These are phyloP conservation scores for Aurinia saxatilis DNA, from an alignment of 345 rosid species.

Conservation along the genomic window DNA sequence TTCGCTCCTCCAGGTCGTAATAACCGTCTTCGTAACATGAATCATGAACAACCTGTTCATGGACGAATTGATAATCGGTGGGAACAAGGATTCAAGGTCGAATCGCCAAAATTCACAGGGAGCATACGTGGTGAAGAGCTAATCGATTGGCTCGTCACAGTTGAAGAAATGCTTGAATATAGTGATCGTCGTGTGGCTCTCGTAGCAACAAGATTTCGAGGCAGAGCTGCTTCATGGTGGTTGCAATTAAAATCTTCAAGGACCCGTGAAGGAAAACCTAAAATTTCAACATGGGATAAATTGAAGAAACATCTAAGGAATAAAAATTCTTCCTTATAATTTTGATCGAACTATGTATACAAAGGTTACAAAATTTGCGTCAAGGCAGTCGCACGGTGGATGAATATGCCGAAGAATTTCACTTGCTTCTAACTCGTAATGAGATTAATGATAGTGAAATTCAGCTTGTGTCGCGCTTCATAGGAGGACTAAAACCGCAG, in stretches of 20 bases:
- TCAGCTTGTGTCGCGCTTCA: neutral
- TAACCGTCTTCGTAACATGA: no score
- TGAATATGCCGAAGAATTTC: neutral
- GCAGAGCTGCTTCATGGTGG: neutral
- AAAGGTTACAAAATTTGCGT: neutral
- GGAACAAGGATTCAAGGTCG: neutral
- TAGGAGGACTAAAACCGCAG: neutral
- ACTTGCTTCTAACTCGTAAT: neutral
- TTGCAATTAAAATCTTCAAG: neutral
- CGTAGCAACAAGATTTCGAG: neutral
- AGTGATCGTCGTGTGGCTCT: neutral
- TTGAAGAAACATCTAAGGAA: neutral
- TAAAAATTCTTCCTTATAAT: neutral
- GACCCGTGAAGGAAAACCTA: neutral
- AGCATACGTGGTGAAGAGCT: neutral
- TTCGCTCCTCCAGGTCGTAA: no score
- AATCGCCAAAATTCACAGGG: neutral
- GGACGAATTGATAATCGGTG: neutral
- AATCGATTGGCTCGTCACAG: neutral
- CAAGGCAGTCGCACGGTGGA: neutral
- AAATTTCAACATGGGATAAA: neutral
- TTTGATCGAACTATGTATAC: neutral
- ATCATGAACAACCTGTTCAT: no score
- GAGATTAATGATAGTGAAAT: neutral
- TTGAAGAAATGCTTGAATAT: neutral